Evolutionary conservation across 2,329 filamentous ascomycete species (phyloP).

Genomic region (Xylariales sp.): DNA sequence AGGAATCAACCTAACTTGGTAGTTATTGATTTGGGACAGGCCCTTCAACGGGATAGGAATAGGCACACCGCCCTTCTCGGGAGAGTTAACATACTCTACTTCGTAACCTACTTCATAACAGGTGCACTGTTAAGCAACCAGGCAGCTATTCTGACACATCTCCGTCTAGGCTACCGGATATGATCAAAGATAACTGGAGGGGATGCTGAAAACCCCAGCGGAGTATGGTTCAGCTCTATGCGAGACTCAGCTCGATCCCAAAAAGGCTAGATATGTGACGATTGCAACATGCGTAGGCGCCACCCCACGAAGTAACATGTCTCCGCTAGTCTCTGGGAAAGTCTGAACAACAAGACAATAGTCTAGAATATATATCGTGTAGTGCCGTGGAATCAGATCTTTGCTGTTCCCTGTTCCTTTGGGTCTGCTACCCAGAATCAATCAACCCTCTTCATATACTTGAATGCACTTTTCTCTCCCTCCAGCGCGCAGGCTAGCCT

Average conservation of each 20-base stretch:
- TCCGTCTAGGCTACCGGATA: background rate
- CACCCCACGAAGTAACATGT: background rate
- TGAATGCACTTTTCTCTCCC: background rate
- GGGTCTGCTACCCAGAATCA: background rate
- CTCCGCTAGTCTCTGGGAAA: background rate
- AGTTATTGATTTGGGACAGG: too few species aligned
- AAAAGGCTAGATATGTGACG: conserved; percentile 8
- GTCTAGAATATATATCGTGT: background rate
- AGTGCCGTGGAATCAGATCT: background rate
- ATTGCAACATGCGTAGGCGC: conserved; percentile 11
- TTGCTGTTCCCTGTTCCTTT: background rate
- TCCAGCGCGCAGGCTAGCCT: too few species aligned
- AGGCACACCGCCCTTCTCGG: background rate
- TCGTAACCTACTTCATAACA: background rate
- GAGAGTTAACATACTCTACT: background rate
- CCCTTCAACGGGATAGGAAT: background rate
- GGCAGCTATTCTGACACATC: background rate
- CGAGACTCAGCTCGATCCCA: conserved; percentile 11
- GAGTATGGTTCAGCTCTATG: conserved; percentile 14
- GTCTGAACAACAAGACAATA: background rate
- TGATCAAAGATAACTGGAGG: background rate
- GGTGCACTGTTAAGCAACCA: background rate
- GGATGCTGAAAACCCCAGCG: background rate
- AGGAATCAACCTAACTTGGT: too few species aligned
- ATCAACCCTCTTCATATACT: background rate